These are phyloP conservation scores for Paradendryphiella salina DNA, from an alignment of 2,329 filamentous ascomycete genomes.

Conservation along the genomic window DNA sequence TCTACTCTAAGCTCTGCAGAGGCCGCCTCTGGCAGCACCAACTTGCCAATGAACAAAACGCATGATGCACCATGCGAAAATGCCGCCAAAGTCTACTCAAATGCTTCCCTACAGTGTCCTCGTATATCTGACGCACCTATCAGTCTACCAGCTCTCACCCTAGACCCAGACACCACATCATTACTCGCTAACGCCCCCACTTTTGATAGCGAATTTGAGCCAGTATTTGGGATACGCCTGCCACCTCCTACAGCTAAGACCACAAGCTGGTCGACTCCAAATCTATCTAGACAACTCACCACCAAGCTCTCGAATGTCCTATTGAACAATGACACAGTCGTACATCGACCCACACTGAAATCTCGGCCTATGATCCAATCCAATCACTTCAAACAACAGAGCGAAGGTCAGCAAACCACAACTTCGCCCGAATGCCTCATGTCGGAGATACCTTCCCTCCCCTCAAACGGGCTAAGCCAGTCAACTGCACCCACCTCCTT, in stretches of 20 bases:
- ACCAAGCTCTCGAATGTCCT: slow-evolving; percentile 33
- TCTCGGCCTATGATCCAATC: slow-evolving; percentile 34
- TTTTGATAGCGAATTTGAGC: slow-evolving; percentile 45
- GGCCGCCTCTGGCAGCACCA: slow-evolving; percentile 9
- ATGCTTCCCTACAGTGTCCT: slow-evolving; percentile 15
- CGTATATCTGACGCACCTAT: slow-evolving; percentile 20
- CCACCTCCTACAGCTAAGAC: slow-evolving; percentile 22
- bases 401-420: slow-evolving; percentile 3
- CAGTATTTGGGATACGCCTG: slow-evolving; percentile 18
- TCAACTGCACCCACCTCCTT: slow-evolving; percentile 44
- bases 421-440: slow-evolving; percentile 12
- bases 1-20: slow-evolving; percentile 17
- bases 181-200: slow-evolving; percentile 30
- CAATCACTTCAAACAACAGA: slow-evolving; percentile 11
- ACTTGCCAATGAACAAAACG: slow-evolving; percentile 19
- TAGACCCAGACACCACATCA: slow-evolving; percentile 24
- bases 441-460: slow-evolving; percentile 26
- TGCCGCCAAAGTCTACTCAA: slow-evolving; percentile 4
- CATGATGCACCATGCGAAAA: slow-evolving; percentile 19
- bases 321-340: slow-evolving; percentile 37
- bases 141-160: slow-evolving; percentile 12
- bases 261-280: slow-evolving; percentile 36
- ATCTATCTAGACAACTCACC: slow-evolving; percentile 33
- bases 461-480: slow-evolving; percentile 37
- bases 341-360: slow-evolving; percentile 37